A percentile compares a stretch with the other conserved stretches of the same genome.
These are phyloP conservation scores for Ogataea saltuana DNA, from an alignment of 805 yeast species.

Conservation along the genomic window DNA sequence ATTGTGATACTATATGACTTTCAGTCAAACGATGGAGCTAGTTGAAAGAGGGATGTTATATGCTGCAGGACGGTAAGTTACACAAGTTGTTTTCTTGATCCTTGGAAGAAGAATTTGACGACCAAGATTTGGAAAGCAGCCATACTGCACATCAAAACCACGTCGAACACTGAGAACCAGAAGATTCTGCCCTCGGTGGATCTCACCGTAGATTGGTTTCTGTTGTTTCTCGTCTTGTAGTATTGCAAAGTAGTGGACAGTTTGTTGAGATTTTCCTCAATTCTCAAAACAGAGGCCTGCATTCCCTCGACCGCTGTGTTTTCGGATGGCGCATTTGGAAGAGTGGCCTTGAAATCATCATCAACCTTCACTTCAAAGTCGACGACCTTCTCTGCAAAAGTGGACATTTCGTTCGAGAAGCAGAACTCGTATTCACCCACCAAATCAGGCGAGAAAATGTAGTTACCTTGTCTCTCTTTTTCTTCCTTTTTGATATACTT, in stretches of 20 bases:
- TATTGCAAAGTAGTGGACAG: conserved; percentile 66
- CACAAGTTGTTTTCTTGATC: conserved; percentile 66
- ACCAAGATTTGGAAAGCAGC: conserved; percentile 66
- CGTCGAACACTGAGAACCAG: conserved; percentile 66
- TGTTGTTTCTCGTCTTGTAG: conserved; percentile 84
- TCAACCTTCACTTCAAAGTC: conserved; percentile 74
- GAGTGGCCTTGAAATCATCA: conserved; percentile 57
- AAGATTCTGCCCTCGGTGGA: conserved; percentile 65
- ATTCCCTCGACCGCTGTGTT: conserved; percentile 57
- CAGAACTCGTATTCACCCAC: conserved; percentile 87
- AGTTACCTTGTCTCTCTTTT: conserved; percentile 78
- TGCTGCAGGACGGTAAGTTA: conserved; percentile 24
- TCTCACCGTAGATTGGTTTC: conserved; percentile 82
- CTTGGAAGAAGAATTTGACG: conserved; percentile 71
- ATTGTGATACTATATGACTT: too few relatives aligned
- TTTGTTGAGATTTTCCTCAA: conserved; percentile 59
- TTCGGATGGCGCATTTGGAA: conserved; percentile 59
- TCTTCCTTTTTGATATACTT: conserved; percentile 52
- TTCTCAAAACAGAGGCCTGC: conserved; percentile 54
- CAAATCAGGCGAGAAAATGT: conserved; percentile 61
- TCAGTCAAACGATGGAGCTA: not conserved
- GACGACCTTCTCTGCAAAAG: conserved; percentile 78
- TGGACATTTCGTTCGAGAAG: conserved; percentile 78
- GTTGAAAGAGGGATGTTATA: not conserved
- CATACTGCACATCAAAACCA: conserved; percentile 65